These are phyloP conservation scores for Canariomyces notabilis DNA, from an alignment of 2,329 filamentous ascomycete species.

Conservation along the genomic window DNA sequence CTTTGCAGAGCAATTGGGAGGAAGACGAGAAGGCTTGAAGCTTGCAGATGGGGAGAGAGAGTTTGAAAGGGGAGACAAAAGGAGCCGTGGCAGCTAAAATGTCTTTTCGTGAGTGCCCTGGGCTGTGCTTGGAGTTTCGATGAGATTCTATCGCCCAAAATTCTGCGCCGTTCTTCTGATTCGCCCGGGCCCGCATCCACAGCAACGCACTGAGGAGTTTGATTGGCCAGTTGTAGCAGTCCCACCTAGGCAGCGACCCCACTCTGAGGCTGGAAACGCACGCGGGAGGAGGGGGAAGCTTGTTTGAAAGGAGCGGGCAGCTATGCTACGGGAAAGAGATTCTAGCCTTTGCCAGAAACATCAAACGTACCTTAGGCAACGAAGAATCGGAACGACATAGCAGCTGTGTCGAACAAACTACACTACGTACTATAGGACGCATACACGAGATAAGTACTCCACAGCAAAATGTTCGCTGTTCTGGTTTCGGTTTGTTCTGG, in stretches of 20 bases:
- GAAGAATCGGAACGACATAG: too few species aligned
- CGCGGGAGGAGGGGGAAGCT: not conserved
- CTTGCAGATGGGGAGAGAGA: conserved; percentile 20
- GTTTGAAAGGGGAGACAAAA: conserved; percentile 14
- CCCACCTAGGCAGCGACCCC: conserved; percentile 16
- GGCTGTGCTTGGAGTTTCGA: conserved; percentile 31
- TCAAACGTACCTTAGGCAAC: not conserved
- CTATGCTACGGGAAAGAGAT: not conserved
- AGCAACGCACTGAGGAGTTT: conserved; percentile 12
- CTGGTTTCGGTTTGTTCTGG: not conserved
- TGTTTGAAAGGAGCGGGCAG: too few species aligned
- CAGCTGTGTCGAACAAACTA: too few species aligned
- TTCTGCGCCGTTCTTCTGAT: conserved; percentile 26
- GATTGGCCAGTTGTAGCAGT: conserved; percentile 19
- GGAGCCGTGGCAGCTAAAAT: conserved; percentile 31
- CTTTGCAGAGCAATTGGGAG: conserved; percentile 6
- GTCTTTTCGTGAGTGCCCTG: conserved; percentile 25
- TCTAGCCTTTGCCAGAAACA: not conserved
- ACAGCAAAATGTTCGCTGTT: not conserved
- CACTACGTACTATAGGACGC: too few species aligned
- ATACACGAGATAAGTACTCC: too few species aligned
- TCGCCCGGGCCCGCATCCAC: conserved; percentile 24
- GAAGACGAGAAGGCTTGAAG: conserved; percentile 15
- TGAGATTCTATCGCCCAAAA: conserved; percentile 32
- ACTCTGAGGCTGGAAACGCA: conserved; percentile 20